Conservation (phyloP, 1,284 basidiomycete genomes). For the Apiotrichum porosum region DNA sequence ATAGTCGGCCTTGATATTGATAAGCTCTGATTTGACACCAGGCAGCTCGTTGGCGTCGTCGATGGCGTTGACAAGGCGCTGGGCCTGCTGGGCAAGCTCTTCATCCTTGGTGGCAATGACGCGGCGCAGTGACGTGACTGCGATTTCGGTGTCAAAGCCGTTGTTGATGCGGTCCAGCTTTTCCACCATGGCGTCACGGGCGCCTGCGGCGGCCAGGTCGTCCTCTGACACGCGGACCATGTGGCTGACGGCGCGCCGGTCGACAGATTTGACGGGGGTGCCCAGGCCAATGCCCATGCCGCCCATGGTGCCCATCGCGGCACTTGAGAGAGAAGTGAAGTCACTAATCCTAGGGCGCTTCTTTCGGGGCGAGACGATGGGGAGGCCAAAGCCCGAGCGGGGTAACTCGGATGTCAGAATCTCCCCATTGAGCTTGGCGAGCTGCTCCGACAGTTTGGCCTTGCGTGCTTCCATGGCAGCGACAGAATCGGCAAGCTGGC, state of each 20-base stretch:
- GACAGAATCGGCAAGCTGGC: conserved; percentile 39
- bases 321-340: conserved; percentile 23
- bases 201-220: conserved; percentile 13
- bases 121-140: conserved; percentile 26
- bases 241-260: conserved; percentile 43
- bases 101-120: conserved; percentile 30
- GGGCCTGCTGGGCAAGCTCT: conserved; percentile 20
- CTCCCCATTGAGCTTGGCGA: conserved; percentile 45
- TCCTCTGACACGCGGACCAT: conserved; percentile 34
- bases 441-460: conserved; percentile 32
- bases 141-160: conserved; percentile 30
- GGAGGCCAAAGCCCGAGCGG: conserved; percentile 16
- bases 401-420: conserved; percentile 43
- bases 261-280: conserved; percentile 20
- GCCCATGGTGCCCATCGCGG: conserved; percentile 16
- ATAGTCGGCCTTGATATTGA: conserved; percentile 16
- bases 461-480: conserved; percentile 44
- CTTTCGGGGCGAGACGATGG: conserved; percentile 26
- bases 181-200: conserved; percentile 13
- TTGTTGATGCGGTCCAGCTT: neutral
- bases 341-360: conserved; percentile 47
- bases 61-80: conserved; percentile 2
- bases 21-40: conserved; percentile 4
- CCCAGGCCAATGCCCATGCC: conserved; percentile 30
- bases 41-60: conserved; percentile 12